phyloP scores from a whole-genome alignment of 176 grass and related monocot genomes.

The Oropetium thomaeum region DNA sequence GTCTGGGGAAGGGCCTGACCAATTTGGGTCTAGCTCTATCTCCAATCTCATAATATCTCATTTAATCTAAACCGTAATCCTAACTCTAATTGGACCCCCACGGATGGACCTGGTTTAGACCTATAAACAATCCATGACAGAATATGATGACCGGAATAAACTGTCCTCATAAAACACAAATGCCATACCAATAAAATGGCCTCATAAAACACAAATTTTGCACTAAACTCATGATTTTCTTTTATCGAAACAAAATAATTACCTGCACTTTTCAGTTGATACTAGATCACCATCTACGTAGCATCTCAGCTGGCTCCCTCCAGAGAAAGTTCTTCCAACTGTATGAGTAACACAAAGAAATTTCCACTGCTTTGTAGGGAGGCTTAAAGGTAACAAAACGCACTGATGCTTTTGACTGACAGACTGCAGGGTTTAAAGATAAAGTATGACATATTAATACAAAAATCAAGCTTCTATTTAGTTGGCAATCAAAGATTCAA shows the following conservation, averaged over 20 bases:
- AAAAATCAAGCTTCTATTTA: constrained; percentile 20
- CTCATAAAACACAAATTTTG: constrained; percentile 8
- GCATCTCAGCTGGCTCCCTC: constrained; percentile 82
- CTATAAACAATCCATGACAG: too few relatives aligned
- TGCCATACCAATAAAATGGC: too few relatives aligned
- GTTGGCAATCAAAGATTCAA: constrained; percentile 8
- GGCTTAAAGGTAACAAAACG: constrained; percentile 67
- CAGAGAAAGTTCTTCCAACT: constrained; percentile 91
- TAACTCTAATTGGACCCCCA: too few relatives aligned
- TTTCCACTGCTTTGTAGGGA: constrained; percentile 84
- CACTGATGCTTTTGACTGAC: constrained; percentile 89
- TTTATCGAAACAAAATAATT: not conserved
- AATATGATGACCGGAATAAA: too few relatives aligned
- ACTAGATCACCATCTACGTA: constrained; percentile 80
- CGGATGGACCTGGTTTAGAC: too few relatives aligned
- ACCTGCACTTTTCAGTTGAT: constrained; percentile 95
- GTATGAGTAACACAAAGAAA: constrained; percentile 94
- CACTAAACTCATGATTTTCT: not conserved
- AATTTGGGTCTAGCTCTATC: too few relatives aligned
- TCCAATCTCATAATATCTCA: too few relatives aligned
- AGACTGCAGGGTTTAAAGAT: constrained; percentile 52
- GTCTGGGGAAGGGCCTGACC: too few relatives aligned
- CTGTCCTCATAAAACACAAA: too few relatives aligned
- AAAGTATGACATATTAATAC: constrained; percentile 30
- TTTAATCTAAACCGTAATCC: too few relatives aligned